Conservation (phyloP, 805 yeast genomes). For the Ogataea neopini region DNA sequence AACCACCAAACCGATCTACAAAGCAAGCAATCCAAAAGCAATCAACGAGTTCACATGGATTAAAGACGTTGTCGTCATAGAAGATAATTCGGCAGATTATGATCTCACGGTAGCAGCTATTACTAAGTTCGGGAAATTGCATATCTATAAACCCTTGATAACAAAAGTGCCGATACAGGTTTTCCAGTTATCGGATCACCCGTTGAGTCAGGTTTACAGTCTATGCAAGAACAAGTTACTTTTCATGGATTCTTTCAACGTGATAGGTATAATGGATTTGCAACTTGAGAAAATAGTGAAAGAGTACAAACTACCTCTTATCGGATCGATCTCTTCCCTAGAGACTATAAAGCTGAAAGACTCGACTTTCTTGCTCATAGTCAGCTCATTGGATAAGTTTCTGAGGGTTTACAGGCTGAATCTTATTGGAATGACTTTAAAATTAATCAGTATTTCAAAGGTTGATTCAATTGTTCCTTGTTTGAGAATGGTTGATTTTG, state of each 20-base stretch:
- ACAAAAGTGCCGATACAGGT: constrained; percentile 26
- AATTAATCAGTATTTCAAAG: constrained; percentile 13
- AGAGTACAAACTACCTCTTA: constrained; percentile 23
- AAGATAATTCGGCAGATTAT: constrained; percentile 8
- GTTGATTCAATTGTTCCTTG: constrained; percentile 25
- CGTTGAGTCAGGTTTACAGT: constrained; percentile 18
- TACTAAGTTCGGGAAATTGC: constrained; percentile 31
- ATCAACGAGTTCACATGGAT: constrained; percentile 31
- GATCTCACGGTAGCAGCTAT: constrained; percentile 22
- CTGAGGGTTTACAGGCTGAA: constrained; percentile 23
- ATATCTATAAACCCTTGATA: constrained; percentile 26
- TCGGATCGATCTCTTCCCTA: constrained; percentile 28
- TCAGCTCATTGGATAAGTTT: constrained; percentile 27
- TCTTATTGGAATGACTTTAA: constrained; percentile 10
- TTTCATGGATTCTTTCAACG: constrained; percentile 30
- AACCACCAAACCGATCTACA: constrained; percentile 25
- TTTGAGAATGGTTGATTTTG: constrained; percentile 15
- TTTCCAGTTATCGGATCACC: constrained; percentile 28
- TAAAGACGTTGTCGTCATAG: constrained; percentile 25
- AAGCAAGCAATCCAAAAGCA: constrained; percentile 18
- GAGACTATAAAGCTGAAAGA: constrained; percentile 13
- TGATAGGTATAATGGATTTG: constrained; percentile 27
- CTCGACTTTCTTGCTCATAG: constrained; percentile 16
- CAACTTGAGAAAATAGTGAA: constrained; percentile 20
- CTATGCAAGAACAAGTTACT: constrained; percentile 17